phyloP scores from a whole-genome alignment of 805 yeast species.

The Candida incommunis region DNA sequence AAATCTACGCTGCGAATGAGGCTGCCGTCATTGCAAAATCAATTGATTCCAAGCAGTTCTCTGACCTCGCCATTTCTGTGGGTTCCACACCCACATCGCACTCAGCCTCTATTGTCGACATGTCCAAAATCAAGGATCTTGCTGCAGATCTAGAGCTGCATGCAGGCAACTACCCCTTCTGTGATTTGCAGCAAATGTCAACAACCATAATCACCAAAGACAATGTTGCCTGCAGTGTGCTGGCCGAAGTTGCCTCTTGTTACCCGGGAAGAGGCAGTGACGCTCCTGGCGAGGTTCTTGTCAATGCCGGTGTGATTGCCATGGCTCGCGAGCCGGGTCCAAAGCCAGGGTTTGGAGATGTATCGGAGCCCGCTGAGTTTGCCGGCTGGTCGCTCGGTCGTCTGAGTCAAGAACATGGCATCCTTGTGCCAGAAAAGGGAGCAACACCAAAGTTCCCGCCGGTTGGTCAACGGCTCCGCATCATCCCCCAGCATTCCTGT shows the following conservation, averaged over 20 bases:
- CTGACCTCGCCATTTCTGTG: constrained; percentile 41
- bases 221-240: constrained; percentile 36
- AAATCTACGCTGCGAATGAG: constrained; percentile 38
- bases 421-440: constrained; percentile 34
- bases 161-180: constrained; percentile 67
- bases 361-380: constrained; percentile 27
- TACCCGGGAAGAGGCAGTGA: constrained; percentile 42
- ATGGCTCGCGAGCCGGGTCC: constrained; percentile 52
- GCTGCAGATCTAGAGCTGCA: constrained; percentile 44
- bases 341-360: constrained; percentile 44
- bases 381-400: constrained; percentile 53
- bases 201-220: constrained; percentile 40
- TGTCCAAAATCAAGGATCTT: constrained; percentile 4
- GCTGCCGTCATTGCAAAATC: constrained; percentile 31
- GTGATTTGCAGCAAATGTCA: constrained; percentile 66
- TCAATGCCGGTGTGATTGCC: constrained; percentile 63
- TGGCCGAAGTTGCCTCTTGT: constrained; percentile 44
- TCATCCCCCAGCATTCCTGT: constrained; percentile 62
- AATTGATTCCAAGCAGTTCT: constrained; percentile 22
- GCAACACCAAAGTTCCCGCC: constrained; percentile 10
- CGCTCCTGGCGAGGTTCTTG: constrained; percentile 43
- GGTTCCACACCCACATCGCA: constrained; percentile 80
- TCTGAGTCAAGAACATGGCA: constrained; percentile 71
- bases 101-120: constrained; percentile 24
- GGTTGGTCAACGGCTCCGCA: constrained; percentile 36